These are phyloP conservation scores for Mentha longifolia DNA, from an alignment of 257 asterid genomes.

Conservation along the genomic window DNA sequence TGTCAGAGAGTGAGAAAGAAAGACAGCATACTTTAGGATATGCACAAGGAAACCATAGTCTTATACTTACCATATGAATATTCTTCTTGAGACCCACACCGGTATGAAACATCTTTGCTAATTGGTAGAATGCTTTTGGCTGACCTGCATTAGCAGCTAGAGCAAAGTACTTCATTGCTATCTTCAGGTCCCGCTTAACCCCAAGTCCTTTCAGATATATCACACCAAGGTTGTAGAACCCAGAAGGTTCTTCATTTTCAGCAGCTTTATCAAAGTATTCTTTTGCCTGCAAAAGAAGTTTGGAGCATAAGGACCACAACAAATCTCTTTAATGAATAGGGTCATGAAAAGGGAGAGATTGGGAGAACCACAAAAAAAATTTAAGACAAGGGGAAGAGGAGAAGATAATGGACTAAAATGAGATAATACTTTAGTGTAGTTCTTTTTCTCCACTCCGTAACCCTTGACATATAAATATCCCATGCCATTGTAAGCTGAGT, in stretches of 20 bases:
- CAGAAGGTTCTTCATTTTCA: conserved; percentile 86
- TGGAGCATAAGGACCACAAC: conserved; percentile 5
- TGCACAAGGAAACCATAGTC: conserved; percentile 6
- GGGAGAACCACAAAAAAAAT: conserved; percentile 1
- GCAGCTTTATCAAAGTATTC: conserved; percentile 98
- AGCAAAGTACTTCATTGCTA: conserved; percentile 68
- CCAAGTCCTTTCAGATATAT: conserved; percentile 88
- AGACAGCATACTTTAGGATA: background rate
- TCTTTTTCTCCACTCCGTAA: conserved; percentile 93
- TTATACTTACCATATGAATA: conserved; percentile 72
- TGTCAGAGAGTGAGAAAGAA: background rate
- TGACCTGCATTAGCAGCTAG: conserved; percentile 86
- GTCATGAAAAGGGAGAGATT: background rate
- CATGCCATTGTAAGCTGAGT: conserved; percentile 96
- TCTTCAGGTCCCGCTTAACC: conserved; percentile 81
- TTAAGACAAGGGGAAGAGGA: background rate
- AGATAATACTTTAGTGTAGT: conserved; percentile 67
- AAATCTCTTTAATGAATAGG: background rate
- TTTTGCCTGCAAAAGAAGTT: conserved; percentile 67
- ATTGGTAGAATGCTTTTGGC: conserved; percentile 95
- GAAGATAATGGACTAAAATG: conserved; percentile 5
- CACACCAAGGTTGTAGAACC: conserved; percentile 95
- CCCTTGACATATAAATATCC: conserved; percentile 97
- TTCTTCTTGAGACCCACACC: conserved; percentile 94
- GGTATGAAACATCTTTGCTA: conserved; percentile 96